phyloP scores from a whole-genome alignment of 768 basidiomycete species.

The Phlegmacium glaucopus region DNA sequence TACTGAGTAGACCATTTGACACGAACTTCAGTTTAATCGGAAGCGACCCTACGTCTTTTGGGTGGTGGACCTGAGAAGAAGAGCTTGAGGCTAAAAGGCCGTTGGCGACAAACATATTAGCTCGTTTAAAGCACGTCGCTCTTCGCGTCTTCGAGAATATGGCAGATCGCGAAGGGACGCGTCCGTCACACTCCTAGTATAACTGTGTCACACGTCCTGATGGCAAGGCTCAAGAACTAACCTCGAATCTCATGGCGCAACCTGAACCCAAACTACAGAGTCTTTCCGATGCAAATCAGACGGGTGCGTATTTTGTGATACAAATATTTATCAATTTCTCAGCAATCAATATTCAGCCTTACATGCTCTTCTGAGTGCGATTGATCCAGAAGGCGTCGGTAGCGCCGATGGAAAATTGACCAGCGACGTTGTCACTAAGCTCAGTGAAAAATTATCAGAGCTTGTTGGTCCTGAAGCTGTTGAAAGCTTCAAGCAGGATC shows the following conservation, averaged over 20 bases:
- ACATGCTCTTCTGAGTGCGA: conserved; percentile 37
- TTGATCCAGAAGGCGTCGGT: conserved; percentile 28
- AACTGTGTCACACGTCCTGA: conserved; percentile 1
- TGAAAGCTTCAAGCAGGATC: conserved; percentile 28
- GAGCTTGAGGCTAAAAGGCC: conserved; percentile 23
- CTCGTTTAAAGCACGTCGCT: conserved; percentile 2
- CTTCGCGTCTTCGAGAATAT: conserved; percentile 6
- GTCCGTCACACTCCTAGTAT: conserved; percentile 18
- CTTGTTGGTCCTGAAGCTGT: conserved; percentile 45
- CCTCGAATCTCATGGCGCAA: conserved; percentile 9
- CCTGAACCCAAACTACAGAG: conserved; percentile 19
- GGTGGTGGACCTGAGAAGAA: neutral
- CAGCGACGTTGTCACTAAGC: conserved; percentile 45
- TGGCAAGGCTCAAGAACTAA: neutral
- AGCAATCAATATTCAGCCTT: conserved; percentile 27
- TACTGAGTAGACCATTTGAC: conserved; percentile 13
- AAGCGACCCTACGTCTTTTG: conserved; percentile 6
- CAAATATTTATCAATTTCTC: neutral
- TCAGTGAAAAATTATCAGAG: conserved; percentile 60
- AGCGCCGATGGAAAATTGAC: conserved; percentile 31
- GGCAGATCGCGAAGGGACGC: conserved; percentile 8
- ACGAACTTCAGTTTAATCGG: conserved; percentile 6
- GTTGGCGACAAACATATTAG: conserved; percentile 22
- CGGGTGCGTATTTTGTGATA: conserved; percentile 19
- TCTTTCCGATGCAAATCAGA: conserved; percentile 24